Conservation (phyloP, 306 rosid genomes). For the Rubus idaeus region DNA sequence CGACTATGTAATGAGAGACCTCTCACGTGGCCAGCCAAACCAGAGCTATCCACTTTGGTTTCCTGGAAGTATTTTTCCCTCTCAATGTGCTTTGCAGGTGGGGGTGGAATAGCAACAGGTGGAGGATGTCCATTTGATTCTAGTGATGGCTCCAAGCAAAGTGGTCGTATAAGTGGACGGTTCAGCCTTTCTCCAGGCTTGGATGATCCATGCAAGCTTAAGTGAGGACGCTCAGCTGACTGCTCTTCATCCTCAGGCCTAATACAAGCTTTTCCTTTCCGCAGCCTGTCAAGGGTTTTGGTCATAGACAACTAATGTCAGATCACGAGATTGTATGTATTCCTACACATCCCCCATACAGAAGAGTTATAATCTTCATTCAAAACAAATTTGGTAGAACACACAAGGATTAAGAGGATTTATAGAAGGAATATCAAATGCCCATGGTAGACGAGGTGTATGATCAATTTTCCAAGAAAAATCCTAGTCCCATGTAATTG, state of each 20-base stretch:
- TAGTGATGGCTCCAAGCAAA: slow-evolving; percentile 41
- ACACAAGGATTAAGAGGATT: not conserved
- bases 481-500: not conserved
- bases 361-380: not conserved
- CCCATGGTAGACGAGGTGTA: not conserved
- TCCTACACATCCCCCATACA: not conserved
- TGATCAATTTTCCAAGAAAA: slow-evolving; percentile 1
- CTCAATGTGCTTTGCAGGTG: slow-evolving; percentile 86
- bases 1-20: slow-evolving; percentile 83
- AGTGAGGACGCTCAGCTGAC: slow-evolving; percentile 39
- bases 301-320: slow-evolving; percentile 15
- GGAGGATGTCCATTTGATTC: slow-evolving; percentile 37
- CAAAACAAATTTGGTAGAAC: not conserved
- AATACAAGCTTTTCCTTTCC: slow-evolving; percentile 92
- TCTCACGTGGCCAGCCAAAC: slow-evolving; percentile 64
- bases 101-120: slow-evolving; percentile 74
- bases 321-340: slow-evolving; percentile 6
- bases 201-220: slow-evolving; percentile 54
- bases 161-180: slow-evolving; percentile 80
- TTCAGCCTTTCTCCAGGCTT: slow-evolving; percentile 57
- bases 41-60: slow-evolving; percentile 62
- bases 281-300: slow-evolving; percentile 55
- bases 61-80: slow-evolving; percentile 85
- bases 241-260: slow-evolving; percentile 74
- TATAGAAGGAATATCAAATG: not conserved